Conservation (phyloP, 2,329 filamentous ascomycete species). For the Fusarium sp. region DNA sequence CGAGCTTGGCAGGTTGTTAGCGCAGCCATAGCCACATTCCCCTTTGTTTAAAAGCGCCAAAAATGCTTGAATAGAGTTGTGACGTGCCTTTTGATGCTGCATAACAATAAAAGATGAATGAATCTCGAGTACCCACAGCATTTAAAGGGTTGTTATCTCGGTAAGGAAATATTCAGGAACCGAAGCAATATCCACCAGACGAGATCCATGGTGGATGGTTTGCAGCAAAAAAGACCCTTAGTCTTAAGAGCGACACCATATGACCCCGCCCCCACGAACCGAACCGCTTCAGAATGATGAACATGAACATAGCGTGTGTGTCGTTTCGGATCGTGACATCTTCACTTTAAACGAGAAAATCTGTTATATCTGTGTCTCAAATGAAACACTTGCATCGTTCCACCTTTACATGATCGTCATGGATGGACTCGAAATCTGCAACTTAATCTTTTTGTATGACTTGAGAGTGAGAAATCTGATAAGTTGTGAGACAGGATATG, state of each 20-base stretch:
- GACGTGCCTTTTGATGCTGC: not conserved
- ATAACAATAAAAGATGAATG: not conserved
- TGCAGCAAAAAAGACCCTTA: not conserved
- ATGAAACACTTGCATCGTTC: not conserved
- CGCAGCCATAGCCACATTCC: not conserved
- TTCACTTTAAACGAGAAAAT: not conserved
- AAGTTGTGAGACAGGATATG: not conserved
- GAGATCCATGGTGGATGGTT: not conserved
- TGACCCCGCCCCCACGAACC: slow-evolving; percentile 6
- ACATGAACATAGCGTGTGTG: not conserved
- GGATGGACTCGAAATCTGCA: not conserved
- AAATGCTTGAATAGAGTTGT: not conserved
- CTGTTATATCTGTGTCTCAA: not conserved
- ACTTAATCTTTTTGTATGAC: not conserved
- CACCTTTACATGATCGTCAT: not conserved
- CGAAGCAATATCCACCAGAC: not conserved
- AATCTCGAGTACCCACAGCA: not conserved
- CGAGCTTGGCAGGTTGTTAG: slow-evolving; percentile 3
- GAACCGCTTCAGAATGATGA: slow-evolving; percentile 1
- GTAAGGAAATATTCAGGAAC: not conserved
- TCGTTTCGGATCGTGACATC: not conserved
- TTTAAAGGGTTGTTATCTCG: not conserved
- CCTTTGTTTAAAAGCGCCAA: slow-evolving; percentile 13
- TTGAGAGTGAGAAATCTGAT: not conserved
- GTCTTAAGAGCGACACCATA: not conserved